Base-by-base conservation (phyloP, 345 rosid species). In the Camelina neglecta region DNA sequence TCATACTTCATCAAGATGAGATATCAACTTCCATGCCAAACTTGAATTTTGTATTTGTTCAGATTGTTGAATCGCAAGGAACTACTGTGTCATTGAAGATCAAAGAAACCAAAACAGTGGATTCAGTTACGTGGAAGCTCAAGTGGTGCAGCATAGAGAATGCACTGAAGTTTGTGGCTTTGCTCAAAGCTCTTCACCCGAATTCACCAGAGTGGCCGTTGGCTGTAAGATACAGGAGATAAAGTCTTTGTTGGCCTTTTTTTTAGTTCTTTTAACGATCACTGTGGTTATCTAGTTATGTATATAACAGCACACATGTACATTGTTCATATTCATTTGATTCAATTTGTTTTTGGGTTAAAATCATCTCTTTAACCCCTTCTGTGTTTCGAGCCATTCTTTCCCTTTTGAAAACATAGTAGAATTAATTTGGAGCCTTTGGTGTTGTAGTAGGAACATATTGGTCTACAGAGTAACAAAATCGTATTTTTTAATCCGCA, bases 151-250 rank as follows among this genome's bases (percentile, higher is more conserved):
- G 41, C 76, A 21, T 5, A 36, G 67, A 71, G 55, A 57, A 49
- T 41, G 36, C 72, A 16, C 61, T 70, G 47, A 77, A 77, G 72
- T 77, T 77, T 77, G 80, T 71, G 54, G 7, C 76, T 26, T 59
- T 71, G 57, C 39, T 77, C 9, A 77, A 65, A 57, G 72, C 80
- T 64, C 72, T 77, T 64, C 80, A 64, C 29, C 61, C 58, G 44
- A 23, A 61, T 69, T 68, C 79, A 11, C 33, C 20, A 45, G 47
- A 44, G 11, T 69, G 79, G 63, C 75, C 74, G 7, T 75, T 76
- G 23, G 58, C 42, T 44, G 70, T 69, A 54, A 76, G 16, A 62
- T 62, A 69, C 58, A 53, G 24, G 56, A 54, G 75, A 62, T 76
- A 54, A 60, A 61, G 49, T 53, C 29, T 51, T 60, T 2, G 18